Percentiles rank a stretch among this genome's conserved stretches.
phyloP scores from a whole-genome alignment of 2,329 filamentous ascomycete genomes.

The Diplocarpon mali region DNA sequence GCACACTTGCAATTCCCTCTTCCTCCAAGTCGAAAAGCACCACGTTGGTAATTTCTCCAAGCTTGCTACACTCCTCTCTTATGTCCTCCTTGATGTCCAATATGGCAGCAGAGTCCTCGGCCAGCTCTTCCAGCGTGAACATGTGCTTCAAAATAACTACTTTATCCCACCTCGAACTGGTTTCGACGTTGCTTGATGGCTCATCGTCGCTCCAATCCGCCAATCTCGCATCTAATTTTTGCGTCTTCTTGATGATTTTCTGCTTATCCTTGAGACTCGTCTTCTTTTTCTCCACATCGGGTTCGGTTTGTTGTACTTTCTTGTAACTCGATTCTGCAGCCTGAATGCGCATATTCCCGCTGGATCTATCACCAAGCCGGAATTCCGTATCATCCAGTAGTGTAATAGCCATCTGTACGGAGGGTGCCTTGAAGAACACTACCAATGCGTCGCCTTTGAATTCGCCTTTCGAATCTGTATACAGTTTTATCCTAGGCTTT shows the following conservation, averaged over 20 bases:
- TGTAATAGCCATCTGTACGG: constrained; percentile 75
- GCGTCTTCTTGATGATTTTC: constrained; percentile 83
- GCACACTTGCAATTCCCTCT: constrained; percentile 75
- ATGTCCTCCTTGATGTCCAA: constrained; percentile 94
- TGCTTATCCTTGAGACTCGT: constrained; percentile 59
- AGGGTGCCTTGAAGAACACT: constrained; percentile 90
- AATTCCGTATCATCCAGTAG: constrained; percentile 77
- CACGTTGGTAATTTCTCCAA: constrained; percentile 83
- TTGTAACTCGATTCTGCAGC: constrained; percentile 87
- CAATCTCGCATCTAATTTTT: constrained; percentile 83
- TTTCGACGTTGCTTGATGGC: constrained; percentile 45
- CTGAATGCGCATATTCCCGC: constrained; percentile 67
- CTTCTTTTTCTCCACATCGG: constrained; percentile 33
- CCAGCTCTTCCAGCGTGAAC: constrained; percentile 79
- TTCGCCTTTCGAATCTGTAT: constrained; percentile 65
- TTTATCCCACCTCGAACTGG: constrained; percentile 57
- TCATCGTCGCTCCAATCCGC: constrained; percentile 95
- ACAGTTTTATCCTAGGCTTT: constrained; percentile 84
- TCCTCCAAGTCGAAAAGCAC: constrained; percentile 79
- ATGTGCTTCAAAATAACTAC: constrained; percentile 83
- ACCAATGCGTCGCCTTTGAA: constrained; percentile 93
- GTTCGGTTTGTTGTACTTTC: constrained; percentile 58
- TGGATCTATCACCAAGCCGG: constrained; percentile 43
- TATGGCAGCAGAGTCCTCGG: constrained; percentile 72
- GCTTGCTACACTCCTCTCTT: constrained; percentile 75